Conservation (phyloP, 257 asterid species). For the Scutellaria minor region DNA sequence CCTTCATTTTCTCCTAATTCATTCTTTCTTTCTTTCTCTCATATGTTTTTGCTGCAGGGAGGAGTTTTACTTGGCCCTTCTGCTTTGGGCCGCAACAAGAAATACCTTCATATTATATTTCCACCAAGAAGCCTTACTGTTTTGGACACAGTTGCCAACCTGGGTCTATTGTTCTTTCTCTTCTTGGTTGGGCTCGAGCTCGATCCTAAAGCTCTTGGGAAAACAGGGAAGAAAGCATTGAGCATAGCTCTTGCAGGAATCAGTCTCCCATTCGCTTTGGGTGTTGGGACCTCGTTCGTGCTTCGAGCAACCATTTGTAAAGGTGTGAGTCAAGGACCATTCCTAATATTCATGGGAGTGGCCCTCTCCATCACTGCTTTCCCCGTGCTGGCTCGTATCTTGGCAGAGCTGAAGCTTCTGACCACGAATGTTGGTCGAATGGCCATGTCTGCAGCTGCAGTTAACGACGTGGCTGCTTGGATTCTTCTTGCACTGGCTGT, state of each 20-base stretch:
- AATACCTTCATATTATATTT: slow-evolving; percentile 55
- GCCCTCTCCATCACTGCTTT: slow-evolving; percentile 74
- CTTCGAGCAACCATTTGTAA: slow-evolving; percentile 56
- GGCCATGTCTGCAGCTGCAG: slow-evolving; percentile 86
- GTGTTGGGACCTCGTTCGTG: slow-evolving; percentile 63
- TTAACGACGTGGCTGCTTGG: slow-evolving; percentile 79
- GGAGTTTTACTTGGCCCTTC: slow-evolving; percentile 73
- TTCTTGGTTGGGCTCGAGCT: slow-evolving; percentile 69
- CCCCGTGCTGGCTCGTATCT: slow-evolving; percentile 73
- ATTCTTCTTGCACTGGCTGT: slow-evolving; percentile 70
- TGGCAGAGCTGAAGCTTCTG: slow-evolving; percentile 70
- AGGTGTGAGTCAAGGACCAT: slow-evolving; percentile 61
- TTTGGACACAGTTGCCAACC: slow-evolving; percentile 66
- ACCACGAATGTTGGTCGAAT: slow-evolving; percentile 67
- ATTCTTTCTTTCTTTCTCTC: too few species aligned
- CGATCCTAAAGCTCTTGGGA: slow-evolving; percentile 56
- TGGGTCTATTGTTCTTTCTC: slow-evolving; percentile 63
- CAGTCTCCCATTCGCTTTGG: slow-evolving; percentile 58
- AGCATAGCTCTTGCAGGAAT: slow-evolving; percentile 66
- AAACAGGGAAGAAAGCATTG: slow-evolving; percentile 66
- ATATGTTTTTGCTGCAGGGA: slow-evolving; percentile 42
- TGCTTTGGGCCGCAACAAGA: slow-evolving; percentile 59
- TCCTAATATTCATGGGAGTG: slow-evolving; percentile 70
- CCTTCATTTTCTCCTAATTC: neutral
- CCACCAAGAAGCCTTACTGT: slow-evolving; percentile 64